Conservation (phyloP, 495 filamentous ascomycete genomes). For the Daldinia concentrica region DNA sequence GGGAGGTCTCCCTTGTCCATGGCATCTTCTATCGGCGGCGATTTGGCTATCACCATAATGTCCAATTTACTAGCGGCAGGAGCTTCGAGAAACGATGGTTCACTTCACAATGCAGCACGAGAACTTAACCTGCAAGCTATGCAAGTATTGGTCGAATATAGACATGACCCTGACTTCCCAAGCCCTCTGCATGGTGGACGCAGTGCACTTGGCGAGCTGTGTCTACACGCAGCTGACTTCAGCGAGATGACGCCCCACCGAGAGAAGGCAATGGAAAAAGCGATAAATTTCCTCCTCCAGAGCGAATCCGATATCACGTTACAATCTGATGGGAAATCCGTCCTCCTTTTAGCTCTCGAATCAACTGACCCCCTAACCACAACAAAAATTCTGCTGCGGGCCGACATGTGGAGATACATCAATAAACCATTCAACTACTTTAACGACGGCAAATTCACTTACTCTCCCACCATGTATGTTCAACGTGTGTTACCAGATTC, state of each 20-base stretch:
- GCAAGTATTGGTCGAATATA: conserved; percentile 54
- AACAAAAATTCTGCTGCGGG: conserved; percentile 55
- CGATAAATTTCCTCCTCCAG: conserved; percentile 54
- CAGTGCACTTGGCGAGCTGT: conserved; percentile 59
- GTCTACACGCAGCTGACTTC: conserved; percentile 54
- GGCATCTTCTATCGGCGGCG: conserved; percentile 58
- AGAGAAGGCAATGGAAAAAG: conserved; percentile 60
- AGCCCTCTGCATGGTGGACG: conserved; percentile 58
- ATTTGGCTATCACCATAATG: conserved; percentile 57
- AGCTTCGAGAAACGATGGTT: conserved; percentile 58
- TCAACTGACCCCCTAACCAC: conserved; percentile 55
- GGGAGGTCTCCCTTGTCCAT: conserved; percentile 59
- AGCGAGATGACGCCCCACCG: conserved; percentile 48
- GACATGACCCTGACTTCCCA: conserved; percentile 60
- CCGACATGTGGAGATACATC: conserved; percentile 57
- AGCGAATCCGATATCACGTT: conserved; percentile 54
- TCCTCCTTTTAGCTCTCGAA: conserved; percentile 56
- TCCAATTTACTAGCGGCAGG: conserved; percentile 55
- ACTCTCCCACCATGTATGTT: conserved; percentile 58
- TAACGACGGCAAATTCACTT: conserved; percentile 53
- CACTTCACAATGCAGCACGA: conserved; percentile 59
- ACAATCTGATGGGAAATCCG: conserved; percentile 55
- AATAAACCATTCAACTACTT: conserved; percentile 57
- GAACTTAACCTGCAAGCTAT: conserved; percentile 57
- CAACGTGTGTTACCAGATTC: conserved; percentile 47